phyloP scores from a whole-genome alignment of 306 rosid species.

The Quercus mongolica region DNA sequence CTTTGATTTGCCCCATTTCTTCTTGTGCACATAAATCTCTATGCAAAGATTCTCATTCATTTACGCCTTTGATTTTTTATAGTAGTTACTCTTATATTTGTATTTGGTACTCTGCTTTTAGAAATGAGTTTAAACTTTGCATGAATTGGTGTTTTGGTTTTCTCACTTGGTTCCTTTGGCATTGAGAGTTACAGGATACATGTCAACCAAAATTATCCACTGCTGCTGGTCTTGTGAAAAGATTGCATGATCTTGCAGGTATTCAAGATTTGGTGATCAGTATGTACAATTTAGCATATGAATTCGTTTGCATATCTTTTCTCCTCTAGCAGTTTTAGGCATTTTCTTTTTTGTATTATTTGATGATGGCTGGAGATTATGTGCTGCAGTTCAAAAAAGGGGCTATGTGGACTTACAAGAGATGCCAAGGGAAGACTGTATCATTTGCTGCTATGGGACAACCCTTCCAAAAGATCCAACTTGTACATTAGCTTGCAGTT shows the following conservation, averaged over 20 bases:
- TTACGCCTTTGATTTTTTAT: not conserved
- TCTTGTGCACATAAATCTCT: not conserved
- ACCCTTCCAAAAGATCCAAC: conserved; percentile 68
- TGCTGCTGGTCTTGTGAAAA: conserved; percentile 64
- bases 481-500: conserved; percentile 55
- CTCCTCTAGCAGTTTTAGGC: not conserved
- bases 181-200: conserved; percentile 37
- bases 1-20: not conserved
- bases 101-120: not conserved
- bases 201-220: conserved; percentile 27
- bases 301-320: not conserved
- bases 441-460: conserved; percentile 45
- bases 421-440: conserved; percentile 41
- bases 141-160: conserved; percentile 7
- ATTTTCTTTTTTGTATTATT: not conserved
- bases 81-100: not conserved
- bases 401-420: conserved; percentile 71
- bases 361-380: conserved; percentile 19
- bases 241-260: conserved; percentile 53
- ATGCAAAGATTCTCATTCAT: not conserved
- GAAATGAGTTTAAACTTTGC: conserved; percentile 1
- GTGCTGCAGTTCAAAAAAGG: conserved; percentile 66
- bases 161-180: conserved; percentile 16
- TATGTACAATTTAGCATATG: not conserved
- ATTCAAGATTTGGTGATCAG: conserved; percentile 13